These are phyloP conservation scores for Irpex sp. DNA, from an alignment of 1,284 basidiomycete genomes.

Conservation along the genomic window DNA sequence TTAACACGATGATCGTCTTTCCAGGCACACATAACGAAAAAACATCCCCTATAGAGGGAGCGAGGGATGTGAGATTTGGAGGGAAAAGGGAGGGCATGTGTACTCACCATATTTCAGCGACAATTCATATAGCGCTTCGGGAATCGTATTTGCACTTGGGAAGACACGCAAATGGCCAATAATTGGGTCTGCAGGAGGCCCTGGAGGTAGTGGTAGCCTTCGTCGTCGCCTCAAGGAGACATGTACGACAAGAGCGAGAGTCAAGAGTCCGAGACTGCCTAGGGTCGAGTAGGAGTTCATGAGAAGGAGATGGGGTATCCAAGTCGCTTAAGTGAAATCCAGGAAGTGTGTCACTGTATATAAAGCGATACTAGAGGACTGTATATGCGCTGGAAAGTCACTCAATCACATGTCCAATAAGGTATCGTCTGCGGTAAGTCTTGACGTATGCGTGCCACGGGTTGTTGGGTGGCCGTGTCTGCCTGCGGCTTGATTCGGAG, in stretches of 20 bases:
- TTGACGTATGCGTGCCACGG: too few relatives aligned
- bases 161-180: not conserved
- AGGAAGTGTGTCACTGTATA: too few relatives aligned
- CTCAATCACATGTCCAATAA: too few relatives aligned
- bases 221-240: not conserved
- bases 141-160: not conserved
- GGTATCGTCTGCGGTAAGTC: too few relatives aligned
- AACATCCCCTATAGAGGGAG: conserved; percentile 1
- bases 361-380: too few relatives aligned
- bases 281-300: too few relatives aligned
- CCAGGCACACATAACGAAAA: not conserved
- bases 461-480: too few relatives aligned
- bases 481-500: too few relatives aligned
- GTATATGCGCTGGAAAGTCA: too few relatives aligned
- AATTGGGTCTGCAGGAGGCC: not conserved
- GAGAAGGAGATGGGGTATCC: too few relatives aligned
- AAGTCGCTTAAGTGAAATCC: too few relatives aligned
- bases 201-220: not conserved
- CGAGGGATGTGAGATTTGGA: too few relatives aligned
- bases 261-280: not conserved
- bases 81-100: not conserved
- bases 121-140: not conserved
- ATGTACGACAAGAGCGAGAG: not conserved
- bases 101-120: not conserved
- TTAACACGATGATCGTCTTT: conserved; percentile 3